Evolutionary conservation across 176 grass and related monocot species (phyloP).

Genomic region (Miscanthus lutarioriparius): DNA sequence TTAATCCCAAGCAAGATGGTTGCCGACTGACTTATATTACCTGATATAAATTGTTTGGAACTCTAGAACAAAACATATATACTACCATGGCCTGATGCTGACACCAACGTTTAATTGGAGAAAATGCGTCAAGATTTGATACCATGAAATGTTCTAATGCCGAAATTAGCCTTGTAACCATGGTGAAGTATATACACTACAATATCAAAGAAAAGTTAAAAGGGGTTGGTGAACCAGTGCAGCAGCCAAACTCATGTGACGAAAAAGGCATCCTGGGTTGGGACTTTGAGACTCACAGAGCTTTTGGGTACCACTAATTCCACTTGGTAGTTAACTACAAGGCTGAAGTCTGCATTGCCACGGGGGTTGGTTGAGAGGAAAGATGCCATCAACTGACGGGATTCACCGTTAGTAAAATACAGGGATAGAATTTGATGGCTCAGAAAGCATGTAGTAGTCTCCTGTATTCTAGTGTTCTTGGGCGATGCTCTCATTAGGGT

Average conservation of each 20-base stretch:
- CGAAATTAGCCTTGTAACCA: slow-evolving; percentile 8
- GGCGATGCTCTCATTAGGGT: not conserved
- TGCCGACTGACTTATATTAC: not conserved
- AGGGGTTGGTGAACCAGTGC: slow-evolving; percentile 15
- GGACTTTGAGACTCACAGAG: not conserved
- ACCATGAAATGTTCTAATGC: not conserved
- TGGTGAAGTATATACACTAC: not conserved
- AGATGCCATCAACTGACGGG: not conserved
- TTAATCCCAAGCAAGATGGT: slow-evolving; percentile 15
- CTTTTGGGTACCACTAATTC: not conserved
- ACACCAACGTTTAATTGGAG: not conserved
- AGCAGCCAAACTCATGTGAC: slow-evolving; percentile 9
- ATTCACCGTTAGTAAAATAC: not conserved
- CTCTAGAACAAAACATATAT: not conserved
- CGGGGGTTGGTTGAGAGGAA: not conserved
- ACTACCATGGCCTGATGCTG: not conserved
- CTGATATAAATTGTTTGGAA: not conserved
- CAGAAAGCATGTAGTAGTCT: not conserved
- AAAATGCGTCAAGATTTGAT: slow-evolving; percentile 10
- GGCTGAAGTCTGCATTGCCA: not conserved
- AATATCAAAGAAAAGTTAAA: not conserved
- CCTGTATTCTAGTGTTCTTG: not conserved
- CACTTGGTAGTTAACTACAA: not conserved
- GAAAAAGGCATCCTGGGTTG: not conserved
- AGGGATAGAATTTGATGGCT: not conserved